These are phyloP conservation scores for Colletotrichum musae DNA, from an alignment of 2,329 filamentous ascomycete genomes.

Conservation along the genomic window DNA sequence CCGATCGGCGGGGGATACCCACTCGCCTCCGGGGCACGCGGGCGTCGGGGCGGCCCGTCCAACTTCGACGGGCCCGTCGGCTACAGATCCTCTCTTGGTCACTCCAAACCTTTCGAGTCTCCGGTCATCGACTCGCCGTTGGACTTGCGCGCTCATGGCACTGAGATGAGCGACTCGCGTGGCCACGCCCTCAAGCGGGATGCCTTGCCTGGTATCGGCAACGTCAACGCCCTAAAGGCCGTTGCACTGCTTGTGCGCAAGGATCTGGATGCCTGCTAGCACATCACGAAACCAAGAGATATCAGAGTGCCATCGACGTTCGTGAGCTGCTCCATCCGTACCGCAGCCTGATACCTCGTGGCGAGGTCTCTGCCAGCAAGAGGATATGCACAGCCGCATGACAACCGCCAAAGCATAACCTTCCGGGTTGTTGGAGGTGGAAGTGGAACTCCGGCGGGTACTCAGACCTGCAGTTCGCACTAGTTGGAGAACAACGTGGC, in stretches of 20 bases:
- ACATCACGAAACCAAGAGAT: background rate
- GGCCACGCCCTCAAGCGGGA: background rate
- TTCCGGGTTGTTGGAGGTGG: background rate
- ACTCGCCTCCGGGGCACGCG: background rate
- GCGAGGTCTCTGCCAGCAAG: no score
- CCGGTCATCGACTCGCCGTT: background rate
- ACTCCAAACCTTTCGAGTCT: background rate
- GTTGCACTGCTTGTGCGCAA: background rate
- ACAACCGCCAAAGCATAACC: background rate
- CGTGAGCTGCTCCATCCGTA: no score
- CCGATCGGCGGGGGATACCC: constrained; percentile 4
- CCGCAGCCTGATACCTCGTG: no score
- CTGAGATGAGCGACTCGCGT: background rate
- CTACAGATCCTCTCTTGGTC: background rate
- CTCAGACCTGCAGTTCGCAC: background rate
- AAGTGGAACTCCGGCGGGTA: background rate
- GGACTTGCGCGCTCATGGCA: background rate
- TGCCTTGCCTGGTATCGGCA: background rate
- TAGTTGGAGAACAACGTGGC: background rate
- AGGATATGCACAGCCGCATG: background rate
- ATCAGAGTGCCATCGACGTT: background rate
- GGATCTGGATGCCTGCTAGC: background rate
- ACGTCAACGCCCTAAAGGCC: background rate
- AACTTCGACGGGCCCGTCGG: background rate
- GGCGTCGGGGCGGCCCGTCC: background rate